Base-by-base conservation (phyloP, 352 stramenopile species). In the Globisporangium cystogenes region DNA sequence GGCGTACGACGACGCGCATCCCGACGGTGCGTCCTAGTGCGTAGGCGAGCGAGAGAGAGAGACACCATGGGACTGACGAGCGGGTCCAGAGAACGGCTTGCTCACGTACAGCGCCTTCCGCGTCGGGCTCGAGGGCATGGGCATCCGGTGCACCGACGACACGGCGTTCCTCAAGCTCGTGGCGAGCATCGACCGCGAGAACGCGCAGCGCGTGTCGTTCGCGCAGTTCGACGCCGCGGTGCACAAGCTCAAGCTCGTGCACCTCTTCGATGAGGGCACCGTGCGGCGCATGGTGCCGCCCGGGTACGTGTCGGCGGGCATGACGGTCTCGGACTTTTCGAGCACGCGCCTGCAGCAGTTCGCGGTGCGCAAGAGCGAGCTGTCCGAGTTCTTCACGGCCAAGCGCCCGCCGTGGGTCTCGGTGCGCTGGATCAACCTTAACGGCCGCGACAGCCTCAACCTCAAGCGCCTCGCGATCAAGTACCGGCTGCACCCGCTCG, bases 381-480 rank as follows among this genome's bases (percentile, higher is more conserved):
- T 89, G 29, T 78, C 77, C 6, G 67, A 68, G 29, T 93, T 90
- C 53, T 93, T 93, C 59, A 93, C 83, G 47, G 62, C 70, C 20
- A 73, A 82, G 52, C 72, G 82, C 6, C 80, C 83, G 27, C 53
- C 74, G 15, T 93, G 84, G 84, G 83, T 90, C n/a, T 85, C 76
- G 5, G 77, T 90, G 41, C 86, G 86, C 14, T 95, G 83, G 83
- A 93, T 94, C 55, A 93, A 95, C 64, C 62, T 95, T 48, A 74
- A 89, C 57, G 75, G 81, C 40, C 76, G 76, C 51, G 78, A 90
- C 64, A 87, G 75, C 29, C 49, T 94, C 15, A 90, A 87, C 44
- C 80, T 95, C 46, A 94, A 93, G 59, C 73, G 82, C 23, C 64
- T 94, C 24, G 83, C 85, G 46, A 94, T 95, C 66, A 95, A 94